These are phyloP conservation scores for Sporisorium sorghi DNA, from an alignment of 1,284 basidiomycete species.

Conservation along the genomic window DNA sequence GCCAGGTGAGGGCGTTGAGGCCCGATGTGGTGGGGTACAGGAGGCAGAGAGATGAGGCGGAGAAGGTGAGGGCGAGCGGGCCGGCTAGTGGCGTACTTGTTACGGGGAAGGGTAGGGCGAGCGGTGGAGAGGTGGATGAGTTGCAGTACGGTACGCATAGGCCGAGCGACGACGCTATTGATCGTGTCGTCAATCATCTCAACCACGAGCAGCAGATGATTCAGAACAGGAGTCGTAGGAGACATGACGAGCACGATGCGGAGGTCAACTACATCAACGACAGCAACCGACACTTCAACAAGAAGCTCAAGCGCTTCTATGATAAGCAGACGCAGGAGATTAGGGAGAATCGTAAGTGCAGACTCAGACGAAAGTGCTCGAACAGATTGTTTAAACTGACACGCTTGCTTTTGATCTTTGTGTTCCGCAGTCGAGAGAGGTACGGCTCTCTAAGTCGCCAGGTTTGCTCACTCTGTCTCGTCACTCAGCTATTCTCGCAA, in stretches of 20 bases:
- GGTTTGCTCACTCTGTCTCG: neutral
- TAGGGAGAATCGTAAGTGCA: slow-evolving; percentile 55
- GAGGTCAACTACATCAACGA: slow-evolving; percentile 99
- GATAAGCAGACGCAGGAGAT: slow-evolving; percentile 93
- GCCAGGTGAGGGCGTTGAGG: slow-evolving; percentile 85
- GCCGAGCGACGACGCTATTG: slow-evolving; percentile 92
- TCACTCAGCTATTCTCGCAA: neutral
- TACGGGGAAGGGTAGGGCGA: slow-evolving; percentile 1
- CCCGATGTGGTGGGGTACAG: slow-evolving; percentile 87
- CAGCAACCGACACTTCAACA: slow-evolving; percentile 96
- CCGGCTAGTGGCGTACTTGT: slow-evolving; percentile 3
- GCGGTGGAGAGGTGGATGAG: neutral
- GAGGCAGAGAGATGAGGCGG: slow-evolving; percentile 79
- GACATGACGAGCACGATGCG: slow-evolving; percentile 88
- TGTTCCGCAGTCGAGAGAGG: slow-evolving; percentile 44
- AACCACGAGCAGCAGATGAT: slow-evolving; percentile 77
- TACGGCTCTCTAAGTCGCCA: slow-evolving; percentile 29
- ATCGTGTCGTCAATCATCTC: slow-evolving; percentile 88
- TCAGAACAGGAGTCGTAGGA: slow-evolving; percentile 83
- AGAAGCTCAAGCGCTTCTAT: slow-evolving; percentile 97
- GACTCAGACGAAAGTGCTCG: neutral
- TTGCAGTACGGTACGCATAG: slow-evolving; percentile 86
- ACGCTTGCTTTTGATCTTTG: neutral
- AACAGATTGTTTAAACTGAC: neutral
- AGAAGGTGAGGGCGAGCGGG: neutral